Evolutionary conservation across 192 early-diverging fungal genomes (phyloP).

Genomic region (Allomyces macrogynus): DNA sequence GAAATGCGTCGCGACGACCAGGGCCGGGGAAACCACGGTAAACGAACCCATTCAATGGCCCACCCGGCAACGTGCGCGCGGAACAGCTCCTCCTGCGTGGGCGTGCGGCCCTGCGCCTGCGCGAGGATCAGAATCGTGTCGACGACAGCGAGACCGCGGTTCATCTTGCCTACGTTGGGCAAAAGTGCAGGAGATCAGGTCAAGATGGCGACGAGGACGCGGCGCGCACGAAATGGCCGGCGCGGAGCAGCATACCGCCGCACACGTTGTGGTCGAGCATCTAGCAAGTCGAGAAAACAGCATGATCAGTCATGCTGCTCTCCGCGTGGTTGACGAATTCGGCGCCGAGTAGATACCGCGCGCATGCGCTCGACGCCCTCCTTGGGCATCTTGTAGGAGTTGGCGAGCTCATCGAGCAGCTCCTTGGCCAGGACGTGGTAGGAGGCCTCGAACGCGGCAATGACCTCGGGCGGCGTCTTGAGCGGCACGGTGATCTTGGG

Average conservation of each 20-base stretch:
- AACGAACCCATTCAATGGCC: conserved; percentile 68
- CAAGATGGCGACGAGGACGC: not conserved
- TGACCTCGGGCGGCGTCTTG: not conserved
- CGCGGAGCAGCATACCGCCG: conserved; percentile 23
- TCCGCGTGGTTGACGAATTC: not conserved
- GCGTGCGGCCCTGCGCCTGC: conserved; percentile 23
- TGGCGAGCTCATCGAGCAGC: conserved; percentile 42
- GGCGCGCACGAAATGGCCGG: not conserved
- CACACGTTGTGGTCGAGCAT: conserved; percentile 33
- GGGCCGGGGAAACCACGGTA: not conserved
- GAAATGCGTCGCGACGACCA: not conserved
- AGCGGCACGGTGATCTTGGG: not conserved
- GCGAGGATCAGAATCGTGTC: conserved; percentile 69
- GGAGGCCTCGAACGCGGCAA: conserved; percentile 44
- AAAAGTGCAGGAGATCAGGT: not conserved
- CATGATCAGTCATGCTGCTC: conserved; percentile 1
- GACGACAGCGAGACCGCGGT: conserved; percentile 89
- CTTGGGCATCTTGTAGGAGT: conserved; percentile 41
- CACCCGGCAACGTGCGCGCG: conserved; percentile 83
- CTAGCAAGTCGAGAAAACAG: conserved; percentile 20
- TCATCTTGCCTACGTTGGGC: conserved; percentile 62
- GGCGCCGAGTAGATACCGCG: conserved; percentile 14
- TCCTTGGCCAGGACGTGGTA: conserved; percentile 56
- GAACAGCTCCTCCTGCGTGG: conserved; percentile 60
- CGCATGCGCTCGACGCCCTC: conserved; percentile 46